Percentiles rank a stretch among this genome's conserved stretches.
These are phyloP conservation scores for Curvularia sp. DNA, from an alignment of 2,329 filamentous ascomycete species.

Conservation along the genomic window DNA sequence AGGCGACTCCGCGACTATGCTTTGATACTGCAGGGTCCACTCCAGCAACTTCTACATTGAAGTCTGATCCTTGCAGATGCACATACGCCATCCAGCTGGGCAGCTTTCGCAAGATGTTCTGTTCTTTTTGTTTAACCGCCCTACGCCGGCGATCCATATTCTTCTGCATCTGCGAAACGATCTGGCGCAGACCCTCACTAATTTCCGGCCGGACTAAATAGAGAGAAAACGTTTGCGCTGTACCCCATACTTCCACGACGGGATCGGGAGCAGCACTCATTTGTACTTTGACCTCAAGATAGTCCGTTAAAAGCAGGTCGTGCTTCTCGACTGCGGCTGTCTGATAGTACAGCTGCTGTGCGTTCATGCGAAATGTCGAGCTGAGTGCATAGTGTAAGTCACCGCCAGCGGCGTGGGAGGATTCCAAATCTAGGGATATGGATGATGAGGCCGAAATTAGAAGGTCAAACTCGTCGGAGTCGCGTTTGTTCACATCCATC, in stretches of 20 bases:
- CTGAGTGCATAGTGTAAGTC: slow-evolving; percentile 86
- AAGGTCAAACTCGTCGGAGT: slow-evolving; percentile 86
- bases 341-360: slow-evolving; percentile 93
- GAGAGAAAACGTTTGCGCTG: slow-evolving; percentile 83
- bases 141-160: slow-evolving; percentile 44
- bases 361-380: slow-evolving; percentile 81
- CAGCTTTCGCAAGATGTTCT: slow-evolving; percentile 73
- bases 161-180: slow-evolving; percentile 79
- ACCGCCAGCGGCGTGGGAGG: slow-evolving; percentile 86
- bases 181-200: slow-evolving; percentile 88
- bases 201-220: slow-evolving; percentile 93
- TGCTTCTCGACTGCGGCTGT: slow-evolving; percentile 82
- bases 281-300: slow-evolving; percentile 84
- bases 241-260: slow-evolving; percentile 79
- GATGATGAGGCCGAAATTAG: slow-evolving; percentile 96
- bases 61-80: slow-evolving; percentile 84
- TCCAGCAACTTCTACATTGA: slow-evolving; percentile 89
- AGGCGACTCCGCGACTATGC: slow-evolving; percentile 78
- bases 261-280: slow-evolving; percentile 86
- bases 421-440: slow-evolving; percentile 89
- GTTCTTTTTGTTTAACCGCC: slow-evolving; percentile 55
- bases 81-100: slow-evolving; percentile 86
- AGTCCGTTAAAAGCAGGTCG: slow-evolving; percentile 86
- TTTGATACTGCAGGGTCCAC: slow-evolving; percentile 83
- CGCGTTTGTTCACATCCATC: slow-evolving; percentile 63